These are phyloP conservation scores for Neurospora sp. DNA, from an alignment of 495 filamentous ascomycete species.

Conservation along the genomic window DNA sequence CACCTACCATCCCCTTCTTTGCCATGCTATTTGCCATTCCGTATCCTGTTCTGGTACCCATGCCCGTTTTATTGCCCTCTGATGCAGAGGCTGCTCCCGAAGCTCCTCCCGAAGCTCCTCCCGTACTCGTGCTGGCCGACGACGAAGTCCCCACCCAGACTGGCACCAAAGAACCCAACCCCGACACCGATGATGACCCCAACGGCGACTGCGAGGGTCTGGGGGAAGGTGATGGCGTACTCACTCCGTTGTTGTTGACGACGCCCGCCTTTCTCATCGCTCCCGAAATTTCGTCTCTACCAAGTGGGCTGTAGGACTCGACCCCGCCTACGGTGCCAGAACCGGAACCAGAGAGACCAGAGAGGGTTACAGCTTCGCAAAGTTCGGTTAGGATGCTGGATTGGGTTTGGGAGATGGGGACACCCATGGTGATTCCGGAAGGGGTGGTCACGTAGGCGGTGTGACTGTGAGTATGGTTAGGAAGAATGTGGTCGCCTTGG, in stretches of 20 bases:
- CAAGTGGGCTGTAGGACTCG: conserved; percentile 15
- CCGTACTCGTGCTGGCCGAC: not conserved
- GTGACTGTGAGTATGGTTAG: not conserved
- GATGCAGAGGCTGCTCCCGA: no score
- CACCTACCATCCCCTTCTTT: not conserved
- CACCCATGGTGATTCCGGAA: not conserved
- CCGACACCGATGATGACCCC: no score
- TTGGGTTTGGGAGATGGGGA: conserved; percentile 9
- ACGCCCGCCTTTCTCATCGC: not conserved
- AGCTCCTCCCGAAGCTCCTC: not conserved
- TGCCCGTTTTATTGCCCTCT: not conserved
- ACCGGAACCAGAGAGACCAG: not conserved
- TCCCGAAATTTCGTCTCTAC: not conserved
- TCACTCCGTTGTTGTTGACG: not conserved
- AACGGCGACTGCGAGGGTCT: not conserved
- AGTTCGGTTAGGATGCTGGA: conserved; percentile 18
- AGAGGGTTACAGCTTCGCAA: conserved; percentile 11
- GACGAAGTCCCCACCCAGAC: not conserved
- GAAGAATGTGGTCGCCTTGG: not conserved
- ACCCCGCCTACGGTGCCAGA: not conserved
- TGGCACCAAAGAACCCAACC: not conserved
- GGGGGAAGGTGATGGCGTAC: not conserved
- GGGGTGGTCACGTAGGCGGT: no score
- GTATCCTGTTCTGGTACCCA: not conserved
- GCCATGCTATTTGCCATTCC: not conserved